Base-by-base conservation (phyloP, 106 monocot species). In the Posidonia australis region DNA sequence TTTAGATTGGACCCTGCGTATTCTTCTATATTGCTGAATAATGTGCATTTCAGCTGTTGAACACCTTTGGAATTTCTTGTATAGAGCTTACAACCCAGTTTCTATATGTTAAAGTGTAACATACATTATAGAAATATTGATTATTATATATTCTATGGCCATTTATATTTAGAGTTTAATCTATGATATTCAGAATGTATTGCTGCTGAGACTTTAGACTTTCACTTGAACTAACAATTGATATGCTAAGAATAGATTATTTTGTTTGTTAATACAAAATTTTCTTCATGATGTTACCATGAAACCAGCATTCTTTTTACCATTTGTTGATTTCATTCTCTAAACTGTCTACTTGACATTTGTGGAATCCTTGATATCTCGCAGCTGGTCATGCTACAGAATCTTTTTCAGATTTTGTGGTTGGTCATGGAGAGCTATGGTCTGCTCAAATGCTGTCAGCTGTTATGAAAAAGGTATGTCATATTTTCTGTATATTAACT, bases 321-420 rank as follows among this genome's bases (percentile, higher is more conserved):
- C 7, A 7, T 7, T 36, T 36, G 36, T 36, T 36, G 36, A 4
- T 48, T 53, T 10, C 11, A 18, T 57, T 28, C 30, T 57, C 1
- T 57, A 25, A 57, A 57, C 57, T 57, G 13, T 25, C 57, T 14
- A 27, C 0, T 20, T 54, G 21, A 20, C 12, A 11, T 20, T 22
- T 54, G 21, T 23, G 22, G 24, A 54, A 22, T 7, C 48, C 5
- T 23, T 55, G 14, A 11, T 9, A 1, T 61, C 42, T 26, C 79
- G 62, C 84, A 96, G 96, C 96, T 66, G 96, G 96, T 64, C 90
- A 96, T 84, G 96, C 82, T 17, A 96, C 96, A n/a, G 96, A 98
- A 67, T 87, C 90, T 48, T 98, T 98, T 64, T 82, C 96, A 14
- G 96, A 98, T 72, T 98, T 98, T 75, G 96, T 98, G 71, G 96